Evolutionary conservation across 805 yeast species (phyloP), one percentile per base, ranked within the genome.

Genomic region (Blastobotrys americana): DNA sequence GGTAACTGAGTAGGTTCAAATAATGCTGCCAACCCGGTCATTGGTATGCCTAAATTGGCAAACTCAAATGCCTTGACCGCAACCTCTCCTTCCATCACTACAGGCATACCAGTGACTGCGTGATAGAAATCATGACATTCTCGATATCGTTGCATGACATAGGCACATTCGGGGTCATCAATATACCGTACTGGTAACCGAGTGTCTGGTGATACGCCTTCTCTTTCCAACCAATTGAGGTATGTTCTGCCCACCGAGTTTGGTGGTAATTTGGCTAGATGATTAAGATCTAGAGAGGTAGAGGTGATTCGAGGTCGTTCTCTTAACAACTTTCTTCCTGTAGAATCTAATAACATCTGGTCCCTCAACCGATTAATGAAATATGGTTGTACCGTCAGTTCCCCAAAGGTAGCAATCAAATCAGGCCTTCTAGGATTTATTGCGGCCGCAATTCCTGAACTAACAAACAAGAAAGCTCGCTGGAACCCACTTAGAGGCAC

Each of bases 81-180:
- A 43, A 93, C 82, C 60, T 93, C 98, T n/a, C 98, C 98, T 59
- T 93, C 97, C 52, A 93, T 77, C 37, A 84, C 81, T 39, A 89
- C 84, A 0, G 97, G 97, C 41, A 86, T 71, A 13, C 94, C 90
- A 0, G 94, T 83, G 22, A 93, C 72, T 1, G 97, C 85, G 60
- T 93, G 98, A 60, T 88, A 90, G 58, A 93, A 93, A 59, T 93
- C 98, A 58, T 93, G 98, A 59, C 96, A 89, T 61, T 93, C 97
- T 43, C 98, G 76, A 61, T 90, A 93, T 55, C 98, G 70, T 61
- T 87, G 94, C 70, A 80, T 87, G n/a, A 90, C 82, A 59, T 82
- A 93, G 0, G 96, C 96, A 53, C 86, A 75, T 56, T 87, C 94
- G 37, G 85, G 89, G 59, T 93, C 88, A 51, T 85, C 89, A 36